Evolutionary conservation across 2,329 filamentous ascomycete genomes (phyloP).

Genomic region (Fusarium sp.): DNA sequence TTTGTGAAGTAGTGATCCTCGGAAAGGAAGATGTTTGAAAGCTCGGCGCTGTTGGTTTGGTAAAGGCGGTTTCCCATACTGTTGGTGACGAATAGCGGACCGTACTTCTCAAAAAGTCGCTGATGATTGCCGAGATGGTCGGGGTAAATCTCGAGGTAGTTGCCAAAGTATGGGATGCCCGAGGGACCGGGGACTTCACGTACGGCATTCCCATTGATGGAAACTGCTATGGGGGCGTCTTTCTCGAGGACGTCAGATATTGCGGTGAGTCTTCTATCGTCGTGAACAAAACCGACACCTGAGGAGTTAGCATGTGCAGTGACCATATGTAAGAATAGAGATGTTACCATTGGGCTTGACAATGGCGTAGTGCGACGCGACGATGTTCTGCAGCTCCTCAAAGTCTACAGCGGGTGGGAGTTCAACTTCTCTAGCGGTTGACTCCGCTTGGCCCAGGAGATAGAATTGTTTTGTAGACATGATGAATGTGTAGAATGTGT

Average conservation of each 20-base stretch:
- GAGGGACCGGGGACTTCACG: slow-evolving; percentile 63
- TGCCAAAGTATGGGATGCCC: slow-evolving; percentile 63
- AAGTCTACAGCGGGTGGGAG: background rate
- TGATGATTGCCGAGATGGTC: slow-evolving; percentile 70
- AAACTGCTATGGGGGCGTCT: slow-evolving; percentile 54
- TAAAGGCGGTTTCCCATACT: slow-evolving; percentile 64
- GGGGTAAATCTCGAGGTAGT: slow-evolving; percentile 66
- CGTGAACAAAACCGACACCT: slow-evolving; percentile 55
- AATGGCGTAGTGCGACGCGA: slow-evolving; percentile 52
- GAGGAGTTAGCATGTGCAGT: background rate
- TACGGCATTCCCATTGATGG: slow-evolving; percentile 62
- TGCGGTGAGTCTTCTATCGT: slow-evolving; percentile 44
- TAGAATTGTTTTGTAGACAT: slow-evolving; percentile 20
- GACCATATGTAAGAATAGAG: background rate
- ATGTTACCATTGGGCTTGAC: slow-evolving; percentile 55
- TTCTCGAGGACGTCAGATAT: slow-evolving; percentile 52
- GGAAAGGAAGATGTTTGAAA: slow-evolving; percentile 60
- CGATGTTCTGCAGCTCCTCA: slow-evolving; percentile 11
- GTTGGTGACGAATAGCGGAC: slow-evolving; percentile 63
- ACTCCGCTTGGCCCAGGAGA: background rate
- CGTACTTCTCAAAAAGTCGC: slow-evolving; percentile 65
- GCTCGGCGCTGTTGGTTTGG: slow-evolving; percentile 62
- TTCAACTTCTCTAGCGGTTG: background rate
- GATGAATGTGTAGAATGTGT: background rate
- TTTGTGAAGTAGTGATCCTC: slow-evolving; percentile 68